Base-by-base conservation (phyloP, 202 grass and related monocot species). In the Panicum hallii region DNA sequence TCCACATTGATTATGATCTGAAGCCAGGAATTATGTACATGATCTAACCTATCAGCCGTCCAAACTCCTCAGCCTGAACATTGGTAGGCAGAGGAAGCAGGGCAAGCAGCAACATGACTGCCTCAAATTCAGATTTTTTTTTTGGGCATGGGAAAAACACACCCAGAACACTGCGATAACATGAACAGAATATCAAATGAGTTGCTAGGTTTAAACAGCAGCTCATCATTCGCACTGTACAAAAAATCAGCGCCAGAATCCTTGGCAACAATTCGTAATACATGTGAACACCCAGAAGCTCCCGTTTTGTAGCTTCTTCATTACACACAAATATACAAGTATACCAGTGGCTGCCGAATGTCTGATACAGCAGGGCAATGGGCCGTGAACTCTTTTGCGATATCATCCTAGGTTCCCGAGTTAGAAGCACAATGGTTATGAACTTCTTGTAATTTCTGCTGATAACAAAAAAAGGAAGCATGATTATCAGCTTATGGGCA, bases 351-450 rank as follows among this genome's bases (percentile, higher is more conserved):
- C 82, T 74, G 49, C 11, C 8, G 11, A 64, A 74, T 79, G 41
- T 80, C 56, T 15, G 11, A 64, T 46, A 74, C 50, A 14, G 15
- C 15, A 84, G 64, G 40, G 6, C 12, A 42, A 84, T 84, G 30
- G 70, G 17, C 22, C 34, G 12, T 74, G 34, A 34, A 69, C n/a
- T 26, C 48, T 83, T 48, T 75, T 63, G 23, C 32, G n/a, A 49
- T 67, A 74, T 42, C 9, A 56, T 46, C 70, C 70, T 70, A 85
- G 28, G 65, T 80, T 81, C 77, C 70, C 70, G 60, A 9, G 82
- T 89, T 75, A 85, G 77, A 52, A 79, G 47, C 74, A 74, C 17
- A 19, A 53, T 56, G 47, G 8, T n/a, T 84, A 84, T 70, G 70
- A 63, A 89, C 82, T 44, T 10, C 17, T 2, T 53, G 77, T 53